A percentile compares a stretch with the other conserved stretches of the same genome.
Evolutionary conservation across 768 basidiomycete species (phyloP).

Genomic region (Chiua virens): DNA sequence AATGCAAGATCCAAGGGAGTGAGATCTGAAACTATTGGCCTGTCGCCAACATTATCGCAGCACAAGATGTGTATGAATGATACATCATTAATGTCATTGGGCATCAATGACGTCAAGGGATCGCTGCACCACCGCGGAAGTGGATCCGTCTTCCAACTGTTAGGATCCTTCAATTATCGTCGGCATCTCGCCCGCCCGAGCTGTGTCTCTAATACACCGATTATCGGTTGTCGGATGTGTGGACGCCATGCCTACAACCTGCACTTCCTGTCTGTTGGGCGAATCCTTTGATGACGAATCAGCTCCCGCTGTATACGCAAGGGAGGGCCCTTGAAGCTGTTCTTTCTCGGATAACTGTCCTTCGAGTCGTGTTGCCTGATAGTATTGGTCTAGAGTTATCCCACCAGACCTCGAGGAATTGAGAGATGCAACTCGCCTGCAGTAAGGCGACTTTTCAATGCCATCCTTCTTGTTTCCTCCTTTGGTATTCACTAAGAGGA

Average conservation of each 20-base stretch:
- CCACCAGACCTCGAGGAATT: background rate
- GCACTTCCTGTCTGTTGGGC: background rate
- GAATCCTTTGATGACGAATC: background rate
- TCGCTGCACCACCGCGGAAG: background rate
- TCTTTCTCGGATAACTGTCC: background rate
- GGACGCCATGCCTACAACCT: background rate
- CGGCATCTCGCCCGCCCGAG: background rate
- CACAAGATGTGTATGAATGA: background rate
- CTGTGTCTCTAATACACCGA: background rate
- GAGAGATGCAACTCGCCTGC: slow-evolving; percentile 10
- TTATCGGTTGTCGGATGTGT: background rate
- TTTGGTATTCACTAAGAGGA: slow-evolving; percentile 23
- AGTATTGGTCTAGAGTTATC: background rate
- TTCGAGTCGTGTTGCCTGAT: background rate
- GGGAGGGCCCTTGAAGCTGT: background rate
- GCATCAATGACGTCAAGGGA: background rate
- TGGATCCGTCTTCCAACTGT: background rate
- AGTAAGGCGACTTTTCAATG: background rate
- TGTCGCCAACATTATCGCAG: background rate
- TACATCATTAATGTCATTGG: background rate
- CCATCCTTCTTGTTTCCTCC: slow-evolving; percentile 19
- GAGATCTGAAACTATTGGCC: background rate
- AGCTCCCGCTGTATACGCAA: background rate
- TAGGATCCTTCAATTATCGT: no score
- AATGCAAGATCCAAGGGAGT: no score